These are phyloP conservation scores for Lyophyllum decastes DNA, from an alignment of 768 basidiomycete genomes.

Conservation along the genomic window DNA sequence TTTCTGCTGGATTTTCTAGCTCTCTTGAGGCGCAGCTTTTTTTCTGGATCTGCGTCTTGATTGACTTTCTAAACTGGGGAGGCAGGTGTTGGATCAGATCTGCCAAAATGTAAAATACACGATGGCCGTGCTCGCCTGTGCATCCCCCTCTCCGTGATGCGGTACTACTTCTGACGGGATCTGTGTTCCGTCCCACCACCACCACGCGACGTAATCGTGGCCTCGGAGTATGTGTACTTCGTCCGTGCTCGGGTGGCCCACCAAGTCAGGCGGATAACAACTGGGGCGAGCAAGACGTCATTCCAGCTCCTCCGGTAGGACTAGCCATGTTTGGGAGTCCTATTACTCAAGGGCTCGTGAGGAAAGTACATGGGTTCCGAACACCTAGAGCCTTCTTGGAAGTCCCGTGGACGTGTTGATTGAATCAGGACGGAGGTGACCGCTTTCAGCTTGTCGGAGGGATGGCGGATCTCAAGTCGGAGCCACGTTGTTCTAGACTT, in stretches of 20 bases:
- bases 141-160: constrained; percentile 3
- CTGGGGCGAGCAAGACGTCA: neutral
- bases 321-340: neutral
- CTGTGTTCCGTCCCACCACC: constrained; percentile 7
- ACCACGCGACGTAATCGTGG: constrained; percentile 13
- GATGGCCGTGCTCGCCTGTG: constrained; percentile 8
- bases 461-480: neutral
- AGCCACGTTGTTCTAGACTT: neutral
- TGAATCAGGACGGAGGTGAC: neutral
- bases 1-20: neutral
- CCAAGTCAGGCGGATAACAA: neutral
- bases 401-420: neutral
- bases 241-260: neutral
- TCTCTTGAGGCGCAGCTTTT: neutral
- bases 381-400: neutral
- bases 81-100: constrained; percentile 11
- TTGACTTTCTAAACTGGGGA: neutral
- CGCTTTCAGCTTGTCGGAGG: neutral
- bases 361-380: neutral
- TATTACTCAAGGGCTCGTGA: neutral
- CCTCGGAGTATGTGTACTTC: neutral
- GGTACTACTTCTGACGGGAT: constrained; percentile 2
- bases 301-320: constrained; percentile 5
- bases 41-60: neutral
- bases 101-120: constrained; percentile 1